A percentile compares a stretch with the other conserved stretches of the same genome.
Evolutionary conservation across 768 basidiomycete species (phyloP).

Genomic region (Tylopilus balloui): DNA sequence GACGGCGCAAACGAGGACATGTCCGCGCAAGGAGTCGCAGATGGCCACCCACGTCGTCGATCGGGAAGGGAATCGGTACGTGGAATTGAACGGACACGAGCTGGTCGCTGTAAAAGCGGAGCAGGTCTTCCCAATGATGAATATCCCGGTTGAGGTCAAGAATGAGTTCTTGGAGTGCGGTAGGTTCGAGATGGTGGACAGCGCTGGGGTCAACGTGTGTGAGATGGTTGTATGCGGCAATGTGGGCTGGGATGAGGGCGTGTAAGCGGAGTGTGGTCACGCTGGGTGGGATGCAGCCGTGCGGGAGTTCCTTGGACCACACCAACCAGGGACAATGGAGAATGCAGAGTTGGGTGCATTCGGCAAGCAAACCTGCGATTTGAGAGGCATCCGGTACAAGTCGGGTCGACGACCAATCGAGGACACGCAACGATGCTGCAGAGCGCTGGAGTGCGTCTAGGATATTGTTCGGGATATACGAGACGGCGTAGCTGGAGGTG

Average conservation of each 20-base stretch:
- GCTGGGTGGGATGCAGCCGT: conserved; percentile 4
- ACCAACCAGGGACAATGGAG: conserved; percentile 8
- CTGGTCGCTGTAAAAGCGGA: conserved; percentile 11
- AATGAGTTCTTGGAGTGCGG: conserved; percentile 19
- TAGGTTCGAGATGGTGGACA: background rate
- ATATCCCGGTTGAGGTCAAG: conserved; percentile 2
- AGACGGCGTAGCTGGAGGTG: background rate
- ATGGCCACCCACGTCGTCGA: background rate
- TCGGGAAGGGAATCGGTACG: background rate
- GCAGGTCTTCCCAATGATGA: conserved; percentile 10
- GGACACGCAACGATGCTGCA: conserved; percentile 17
- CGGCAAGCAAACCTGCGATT: conserved; percentile 4
- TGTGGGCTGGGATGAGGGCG: background rate
- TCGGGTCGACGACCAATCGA: conserved; percentile 13
- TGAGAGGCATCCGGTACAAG: background rate
- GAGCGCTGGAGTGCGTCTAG: conserved; percentile 14
- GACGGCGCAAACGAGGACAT: conserved; percentile 18
- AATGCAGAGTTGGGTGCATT: conserved; percentile 16
- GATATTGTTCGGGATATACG: conserved; percentile 2
- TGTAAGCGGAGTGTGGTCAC: conserved; percentile 15
- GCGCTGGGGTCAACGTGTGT: background rate
- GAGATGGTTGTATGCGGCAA: background rate
- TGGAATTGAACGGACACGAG: conserved; percentile 18
- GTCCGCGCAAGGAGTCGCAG: conserved; percentile 6
- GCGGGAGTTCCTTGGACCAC: conserved; percentile 6